Evolutionary conservation across 192 early-diverging fungal genomes (phyloP).

Genomic region (Entophlyctis luteolus): DNA sequence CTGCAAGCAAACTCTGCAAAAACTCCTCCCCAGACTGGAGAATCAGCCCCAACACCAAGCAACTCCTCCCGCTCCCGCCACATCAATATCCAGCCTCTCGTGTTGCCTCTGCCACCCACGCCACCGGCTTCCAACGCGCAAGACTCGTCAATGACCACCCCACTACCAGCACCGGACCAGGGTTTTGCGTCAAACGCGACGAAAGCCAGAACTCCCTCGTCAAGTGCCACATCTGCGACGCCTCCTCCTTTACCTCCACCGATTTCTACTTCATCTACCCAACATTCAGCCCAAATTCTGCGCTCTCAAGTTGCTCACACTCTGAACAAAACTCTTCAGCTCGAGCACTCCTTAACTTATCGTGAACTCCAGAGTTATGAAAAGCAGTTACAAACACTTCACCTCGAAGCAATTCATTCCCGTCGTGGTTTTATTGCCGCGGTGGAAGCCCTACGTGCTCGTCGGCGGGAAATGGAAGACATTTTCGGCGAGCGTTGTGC

Average conservation of each 20-base stretch:
- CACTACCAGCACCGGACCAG: no score
- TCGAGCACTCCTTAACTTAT: constrained; percentile 18
- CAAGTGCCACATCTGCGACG: not conserved
- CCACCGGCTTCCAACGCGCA: no score
- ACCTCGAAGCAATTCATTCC: constrained; percentile 11
- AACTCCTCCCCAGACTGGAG: no score
- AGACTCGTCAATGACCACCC: no score
- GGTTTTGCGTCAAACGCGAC: no score
- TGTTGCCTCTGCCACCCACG: no score
- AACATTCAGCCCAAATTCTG: no score
- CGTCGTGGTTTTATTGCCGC: constrained; percentile 14
- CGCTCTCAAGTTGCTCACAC: constrained; percentile 26
- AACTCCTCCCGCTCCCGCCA: not conserved
- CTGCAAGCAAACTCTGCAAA: no score
- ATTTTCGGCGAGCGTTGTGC: constrained; percentile 19
- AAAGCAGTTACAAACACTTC: constrained; percentile 5
- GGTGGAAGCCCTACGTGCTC: constrained; percentile 9
- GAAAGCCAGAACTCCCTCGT: not conserved
- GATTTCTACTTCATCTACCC: no score
- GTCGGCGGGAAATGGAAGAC: constrained; percentile 15
- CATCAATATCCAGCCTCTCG: not conserved
- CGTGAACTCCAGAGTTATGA: constrained; percentile 25
- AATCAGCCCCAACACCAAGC: no score
- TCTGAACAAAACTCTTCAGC: constrained; percentile 29
- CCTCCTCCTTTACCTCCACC: not conserved